Evolutionary conservation across 2,329 filamentous ascomycete species (phyloP).

Genomic region (Colletotrichum orbiculare): DNA sequence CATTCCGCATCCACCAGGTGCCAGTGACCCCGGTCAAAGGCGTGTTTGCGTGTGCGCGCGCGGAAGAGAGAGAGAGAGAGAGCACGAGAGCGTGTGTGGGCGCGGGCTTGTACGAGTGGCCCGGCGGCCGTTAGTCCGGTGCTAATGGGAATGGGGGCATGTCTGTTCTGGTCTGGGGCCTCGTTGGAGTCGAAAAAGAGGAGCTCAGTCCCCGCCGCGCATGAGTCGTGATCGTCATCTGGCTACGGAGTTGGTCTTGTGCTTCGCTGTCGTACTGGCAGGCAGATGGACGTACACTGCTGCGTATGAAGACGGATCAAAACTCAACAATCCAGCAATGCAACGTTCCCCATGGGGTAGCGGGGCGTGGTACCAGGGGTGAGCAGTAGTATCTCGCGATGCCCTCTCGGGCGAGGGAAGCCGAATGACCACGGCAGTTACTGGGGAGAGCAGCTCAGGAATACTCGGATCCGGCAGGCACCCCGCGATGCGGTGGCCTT

Average conservation of each 20-base stretch:
- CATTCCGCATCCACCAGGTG: constrained; percentile 20
- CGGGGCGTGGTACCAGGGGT: constrained; percentile 13
- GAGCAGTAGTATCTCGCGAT: constrained; percentile 5
- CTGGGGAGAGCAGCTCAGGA: constrained; percentile 6
- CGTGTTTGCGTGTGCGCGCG: background rate
- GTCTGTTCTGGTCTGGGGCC: background rate
- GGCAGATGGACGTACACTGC: background rate
- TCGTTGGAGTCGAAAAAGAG: background rate
- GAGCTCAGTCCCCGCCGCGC: constrained; percentile 15
- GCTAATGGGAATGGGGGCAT: constrained; percentile 15
- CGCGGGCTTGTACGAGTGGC: constrained; percentile 2
- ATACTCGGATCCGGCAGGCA: constrained; percentile 9
- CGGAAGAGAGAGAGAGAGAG: too few species aligned
- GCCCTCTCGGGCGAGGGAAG: constrained; percentile 5
- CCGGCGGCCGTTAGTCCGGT: background rate
- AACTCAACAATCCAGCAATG: constrained; percentile 15
- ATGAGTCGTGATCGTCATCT: constrained; percentile 27
- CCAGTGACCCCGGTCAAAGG: background rate
- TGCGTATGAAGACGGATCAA: background rate
- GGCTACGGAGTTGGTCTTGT: constrained; percentile 13
- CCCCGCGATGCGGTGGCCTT: constrained; percentile 21
- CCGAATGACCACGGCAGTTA: constrained; percentile 28
- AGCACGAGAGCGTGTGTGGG: too few species aligned
- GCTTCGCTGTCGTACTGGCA: background rate
- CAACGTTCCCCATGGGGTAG: constrained; percentile 35